Evolutionary conservation across 331 rosid genomes (phyloP).

Genomic region (Quercus tomentella): DNA sequence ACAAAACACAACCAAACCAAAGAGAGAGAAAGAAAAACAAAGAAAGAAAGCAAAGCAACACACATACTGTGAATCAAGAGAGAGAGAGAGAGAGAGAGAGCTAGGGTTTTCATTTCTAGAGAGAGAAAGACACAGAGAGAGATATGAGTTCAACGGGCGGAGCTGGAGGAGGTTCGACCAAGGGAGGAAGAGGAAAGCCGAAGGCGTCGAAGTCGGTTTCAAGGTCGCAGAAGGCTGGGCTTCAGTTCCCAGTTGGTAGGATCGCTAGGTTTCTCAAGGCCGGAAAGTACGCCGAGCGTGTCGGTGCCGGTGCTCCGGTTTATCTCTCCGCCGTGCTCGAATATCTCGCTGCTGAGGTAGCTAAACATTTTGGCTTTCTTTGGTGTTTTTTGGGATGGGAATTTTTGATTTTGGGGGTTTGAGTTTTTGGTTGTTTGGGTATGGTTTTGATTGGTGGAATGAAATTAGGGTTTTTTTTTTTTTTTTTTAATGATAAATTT

Average conservation of each 20-base stretch:
- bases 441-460: neutral
- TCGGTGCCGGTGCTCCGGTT: conserved; percentile 98
- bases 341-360: conserved; percentile 94
- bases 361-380: neutral
- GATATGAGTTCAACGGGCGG: conserved; percentile 70
- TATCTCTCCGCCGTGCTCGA: conserved; percentile 94
- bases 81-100: no score
- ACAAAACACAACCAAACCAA: neutral
- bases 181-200: conserved; percentile 94
- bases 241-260: conserved; percentile 93
- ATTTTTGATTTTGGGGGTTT: neutral
- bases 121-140: neutral
- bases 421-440: neutral
- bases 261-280: conserved; percentile 88
- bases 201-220: conserved; percentile 86
- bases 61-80: no score
- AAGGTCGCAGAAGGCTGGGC: conserved; percentile 72
- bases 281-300: conserved; percentile 96
- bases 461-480: neutral
- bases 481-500: no score
- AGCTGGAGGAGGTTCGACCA: conserved; percentile 32
- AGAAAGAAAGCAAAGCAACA: no score
- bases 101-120: neutral
- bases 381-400: neutral
- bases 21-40: no score